Evolutionary conservation across 2,329 filamentous ascomycete genomes (phyloP), one percentile per base, ranked within the genome.

Genomic region (Alternaria metachromatica): DNA sequence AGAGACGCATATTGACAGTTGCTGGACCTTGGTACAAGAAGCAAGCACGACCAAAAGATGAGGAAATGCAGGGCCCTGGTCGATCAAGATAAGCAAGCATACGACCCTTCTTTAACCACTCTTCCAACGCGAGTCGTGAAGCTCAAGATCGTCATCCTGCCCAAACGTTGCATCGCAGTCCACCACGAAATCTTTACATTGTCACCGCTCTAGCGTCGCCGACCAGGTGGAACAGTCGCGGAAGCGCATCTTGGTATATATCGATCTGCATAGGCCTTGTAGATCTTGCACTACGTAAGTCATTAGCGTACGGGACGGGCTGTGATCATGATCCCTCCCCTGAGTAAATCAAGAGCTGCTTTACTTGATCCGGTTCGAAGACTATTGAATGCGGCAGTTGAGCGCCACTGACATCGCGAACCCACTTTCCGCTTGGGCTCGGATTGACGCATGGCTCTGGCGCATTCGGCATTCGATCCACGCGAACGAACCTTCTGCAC

Each of bases 1-100:
- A 23, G 12, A 62, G 55, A 59, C 65, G 67, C 67, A 70, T 71
- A 10, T 55, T 53, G 51, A 48, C 15, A 12, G 10, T 25, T 43
- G 37, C 15, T 13, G 15, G 9, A 21, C 23, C 12, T 37, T 33
- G 23, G 26, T 30, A 46, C 33, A 6, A 30, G 25, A 25, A 28
- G 30, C 28, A 18, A 26, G 33, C 53, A 28, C 25, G 20, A 23
- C 12, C 13, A 33, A 18, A 43, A 25, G 41, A 23, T 13, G 26
- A 37, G 44, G 37, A 8, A 10, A 23, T 30, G 12, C n/a, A 51
- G 49, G 18, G 48, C n/a, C 55, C 55, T 41, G 53, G 41, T 33
- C 23, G 23, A 11, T 21, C 23, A 23, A 10, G n/a, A 26, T 25
- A 20, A 23, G 37, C n/a, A 28, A 15, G 41, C 18, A 20, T 18